Evolutionary conservation across 345 rosid genomes (phyloP), one percentile per base, ranked within the genome.

Genomic region (Aegle marmelos): DNA sequence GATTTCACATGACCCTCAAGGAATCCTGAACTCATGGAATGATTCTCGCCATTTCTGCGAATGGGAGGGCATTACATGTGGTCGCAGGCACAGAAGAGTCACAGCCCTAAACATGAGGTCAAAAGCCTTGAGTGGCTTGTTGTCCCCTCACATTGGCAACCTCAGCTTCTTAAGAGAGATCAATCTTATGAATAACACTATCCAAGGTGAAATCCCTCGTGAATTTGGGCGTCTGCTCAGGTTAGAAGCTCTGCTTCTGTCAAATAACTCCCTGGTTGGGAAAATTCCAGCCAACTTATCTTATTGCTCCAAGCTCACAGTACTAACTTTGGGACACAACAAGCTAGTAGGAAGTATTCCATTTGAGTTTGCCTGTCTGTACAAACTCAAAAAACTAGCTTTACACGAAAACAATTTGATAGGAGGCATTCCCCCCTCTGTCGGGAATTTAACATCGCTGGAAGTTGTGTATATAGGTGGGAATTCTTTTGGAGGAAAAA

Each of bases 1-100:
- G 25, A 66, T 66, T 13, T 9, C 0, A 19, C 6, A 34, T 24
- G 79, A 33, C 41, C 76, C 68, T 7, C 33, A 57, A 50, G 45
- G 21, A 0, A 41, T 59, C 30, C 68, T 81, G 37, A 19, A 39
- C 33, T 81, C 82, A 4, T 84, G 82, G 84, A 84, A 81, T 41
- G 31, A 79, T 57, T 75, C 87, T 37, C 2, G 19, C 25, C 79
- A 58, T 11, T 56, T 76, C 4, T 84, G 87, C 34, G 4, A 73
- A 7, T 84, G 84, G 87, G 25, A 6, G 16, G 80, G 80, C 6
- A 72, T 84, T 30, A 73, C 61, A 19, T 84, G 87, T 34, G 70
- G 79, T 30, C 56, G 41, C 25, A 68, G 70, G 56, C 79, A 73
- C 16, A 66, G 59, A 25, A 72, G 84, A 72, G 84, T 84, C 27